These are phyloP conservation scores for Protostelium mycophagum DNA, from an alignment of 78 protist genomes.

Conservation along the genomic window DNA sequence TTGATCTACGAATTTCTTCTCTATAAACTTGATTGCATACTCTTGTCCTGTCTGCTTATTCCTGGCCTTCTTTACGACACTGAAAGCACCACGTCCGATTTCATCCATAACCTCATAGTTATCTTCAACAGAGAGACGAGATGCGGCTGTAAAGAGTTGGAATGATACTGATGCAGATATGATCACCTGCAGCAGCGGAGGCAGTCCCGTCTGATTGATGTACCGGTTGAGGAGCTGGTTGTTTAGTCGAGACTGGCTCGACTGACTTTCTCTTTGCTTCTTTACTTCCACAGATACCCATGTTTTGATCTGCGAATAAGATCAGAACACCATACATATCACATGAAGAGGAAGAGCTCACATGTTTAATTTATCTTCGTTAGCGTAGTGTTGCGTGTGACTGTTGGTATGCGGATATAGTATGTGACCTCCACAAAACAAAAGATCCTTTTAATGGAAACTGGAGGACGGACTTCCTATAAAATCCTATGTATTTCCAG, in stretches of 20 bases:
- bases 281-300: not conserved
- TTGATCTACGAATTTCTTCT: conserved; percentile 46
- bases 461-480: not conserved
- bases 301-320: not conserved
- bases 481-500: no score
- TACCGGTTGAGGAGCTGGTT: not conserved
- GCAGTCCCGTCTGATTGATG: not conserved
- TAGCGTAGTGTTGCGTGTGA: not conserved
- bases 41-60: conserved; percentile 44
- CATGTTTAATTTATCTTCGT: not conserved
- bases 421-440: not conserved
- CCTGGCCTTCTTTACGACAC: conserved; percentile 49
- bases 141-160: not conserved
- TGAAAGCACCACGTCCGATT: conserved; percentile 49
- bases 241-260: not conserved
- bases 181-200: not conserved
- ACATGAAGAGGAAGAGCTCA: no score
- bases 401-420: not conserved
- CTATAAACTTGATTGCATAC: conserved; percentile 52
- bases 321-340: not conserved
- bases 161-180: not conserved
- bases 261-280: not conserved
- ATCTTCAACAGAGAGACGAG: not conserved
- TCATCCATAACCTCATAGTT: not conserved
- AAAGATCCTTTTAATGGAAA: not conserved